Percentiles rank a stretch among this genome's conserved stretches.
These are phyloP conservation scores for Prunella vulgaris DNA, from an alignment of 257 asterid species.

Conservation along the genomic window DNA sequence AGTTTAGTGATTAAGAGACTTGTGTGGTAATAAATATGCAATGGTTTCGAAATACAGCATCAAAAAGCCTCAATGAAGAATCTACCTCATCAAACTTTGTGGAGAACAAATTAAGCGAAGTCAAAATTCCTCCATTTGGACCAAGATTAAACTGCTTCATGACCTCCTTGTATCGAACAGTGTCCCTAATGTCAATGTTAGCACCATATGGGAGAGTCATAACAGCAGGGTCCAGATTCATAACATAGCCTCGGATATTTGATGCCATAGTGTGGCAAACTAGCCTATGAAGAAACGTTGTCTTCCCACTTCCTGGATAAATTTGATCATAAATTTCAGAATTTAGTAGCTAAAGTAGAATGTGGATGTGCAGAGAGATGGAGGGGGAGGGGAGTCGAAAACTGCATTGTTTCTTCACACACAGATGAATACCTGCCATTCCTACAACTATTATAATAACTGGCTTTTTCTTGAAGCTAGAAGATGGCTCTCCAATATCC, in stretches of 20 bases:
- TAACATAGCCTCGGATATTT: slow-evolving; percentile 72
- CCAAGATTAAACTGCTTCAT: slow-evolving; percentile 97
- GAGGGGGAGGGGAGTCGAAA: background rate
- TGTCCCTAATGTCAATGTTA: slow-evolving; percentile 92
- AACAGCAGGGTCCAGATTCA: slow-evolving; percentile 96
- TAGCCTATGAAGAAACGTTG: slow-evolving; percentile 80
- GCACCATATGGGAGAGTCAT: slow-evolving; percentile 91
- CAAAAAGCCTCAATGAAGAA: background rate
- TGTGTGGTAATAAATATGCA: background rate
- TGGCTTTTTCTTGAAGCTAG: slow-evolving; percentile 74
- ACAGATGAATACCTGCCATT: slow-evolving; percentile 75
- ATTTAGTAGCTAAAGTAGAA: background rate
- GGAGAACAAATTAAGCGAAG: slow-evolving; percentile 83
- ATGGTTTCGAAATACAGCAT: background rate
- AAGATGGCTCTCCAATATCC: slow-evolving; percentile 55
- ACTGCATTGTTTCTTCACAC: background rate
- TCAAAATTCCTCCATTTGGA: slow-evolving; percentile 97
- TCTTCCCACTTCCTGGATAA: slow-evolving; percentile 85
- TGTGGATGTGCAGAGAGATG: background rate
- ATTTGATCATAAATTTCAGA: slow-evolving; percentile 8
- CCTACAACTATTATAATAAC: slow-evolving; percentile 84
- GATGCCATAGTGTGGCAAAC: slow-evolving; percentile 83
- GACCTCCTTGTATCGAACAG: slow-evolving; percentile 93
- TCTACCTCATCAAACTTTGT: slow-evolving; percentile 91
- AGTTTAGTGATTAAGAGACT: background rate